Conservation (phyloP, 306 rosid species). For the Gastrolobium bilobum region DNA sequence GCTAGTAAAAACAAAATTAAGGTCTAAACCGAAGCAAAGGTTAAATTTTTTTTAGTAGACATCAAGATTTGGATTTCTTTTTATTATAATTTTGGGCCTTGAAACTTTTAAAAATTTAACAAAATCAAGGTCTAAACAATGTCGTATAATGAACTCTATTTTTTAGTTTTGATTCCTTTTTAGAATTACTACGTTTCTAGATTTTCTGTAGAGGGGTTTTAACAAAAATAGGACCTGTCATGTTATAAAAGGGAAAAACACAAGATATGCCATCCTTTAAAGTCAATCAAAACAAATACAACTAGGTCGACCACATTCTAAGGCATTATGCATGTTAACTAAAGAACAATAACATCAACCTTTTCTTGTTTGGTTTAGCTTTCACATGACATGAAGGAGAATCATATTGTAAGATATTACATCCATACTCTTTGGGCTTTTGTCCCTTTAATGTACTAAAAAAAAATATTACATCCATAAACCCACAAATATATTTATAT, state of each 20-base stretch:
- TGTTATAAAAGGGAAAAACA: background rate
- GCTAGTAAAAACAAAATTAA: background rate
- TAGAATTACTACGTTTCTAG: too few relatives aligned
- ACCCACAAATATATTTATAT: background rate
- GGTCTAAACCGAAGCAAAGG: background rate
- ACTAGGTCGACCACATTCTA: background rate
- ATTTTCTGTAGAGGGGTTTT: background rate
- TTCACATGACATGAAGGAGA: too few relatives aligned
- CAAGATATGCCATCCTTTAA: background rate
- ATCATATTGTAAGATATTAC: background rate
- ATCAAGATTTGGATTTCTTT: background rate
- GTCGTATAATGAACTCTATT: background rate
- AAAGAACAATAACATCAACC: background rate
- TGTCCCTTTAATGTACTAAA: too few relatives aligned
- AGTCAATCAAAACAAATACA: background rate
- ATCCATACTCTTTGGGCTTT: too few relatives aligned
- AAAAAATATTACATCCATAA: too few relatives aligned
- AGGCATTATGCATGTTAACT: constrained; percentile 13
- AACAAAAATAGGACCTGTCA: background rate
- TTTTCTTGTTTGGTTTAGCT: background rate
- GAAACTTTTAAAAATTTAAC: too few relatives aligned
- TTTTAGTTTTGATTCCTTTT: too few relatives aligned
- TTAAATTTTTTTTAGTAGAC: background rate
- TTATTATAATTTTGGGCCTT: too few relatives aligned
- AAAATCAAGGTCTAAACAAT: too few relatives aligned